Conservation (phyloP, 306 rosid genomes). For the Cicer cuneatum region DNA sequence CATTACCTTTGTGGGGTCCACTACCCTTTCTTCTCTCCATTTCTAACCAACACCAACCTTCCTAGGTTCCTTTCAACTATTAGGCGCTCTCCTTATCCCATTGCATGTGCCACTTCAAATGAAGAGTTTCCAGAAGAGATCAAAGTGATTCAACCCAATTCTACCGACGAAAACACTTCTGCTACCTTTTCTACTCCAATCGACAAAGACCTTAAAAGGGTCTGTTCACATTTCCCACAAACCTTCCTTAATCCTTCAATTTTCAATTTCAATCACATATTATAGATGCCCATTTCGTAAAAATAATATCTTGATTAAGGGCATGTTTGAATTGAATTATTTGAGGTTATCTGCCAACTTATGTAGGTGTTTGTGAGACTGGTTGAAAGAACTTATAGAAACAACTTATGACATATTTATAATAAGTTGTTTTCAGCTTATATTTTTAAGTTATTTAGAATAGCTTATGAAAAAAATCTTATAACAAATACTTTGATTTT, state of each 20-base stretch:
- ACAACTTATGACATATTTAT: too few species aligned
- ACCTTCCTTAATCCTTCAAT: neutral
- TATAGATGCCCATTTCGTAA: slow-evolving; percentile 23
- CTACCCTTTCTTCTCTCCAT: slow-evolving; percentile 35
- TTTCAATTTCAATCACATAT: neutral
- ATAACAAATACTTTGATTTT: too few species aligned
- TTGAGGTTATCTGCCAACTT: too few species aligned
- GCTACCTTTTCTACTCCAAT: slow-evolving; percentile 60
- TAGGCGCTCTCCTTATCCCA: slow-evolving; percentile 19
- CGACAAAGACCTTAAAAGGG: slow-evolving; percentile 93
- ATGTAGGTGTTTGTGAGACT: too few species aligned
- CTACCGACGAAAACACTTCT: slow-evolving; percentile 44
- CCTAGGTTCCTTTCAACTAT: slow-evolving; percentile 23
- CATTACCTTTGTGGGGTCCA: slow-evolving; percentile 45
- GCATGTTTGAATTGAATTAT: too few species aligned
- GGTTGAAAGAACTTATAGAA: too few species aligned
- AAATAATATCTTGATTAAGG: neutral
- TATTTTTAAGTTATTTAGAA: too few species aligned
- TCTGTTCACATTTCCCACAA: slow-evolving; percentile 2
- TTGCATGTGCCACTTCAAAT: slow-evolving; percentile 64
- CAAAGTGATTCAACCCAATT: slow-evolving; percentile 38
- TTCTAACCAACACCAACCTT: slow-evolving; percentile 22
- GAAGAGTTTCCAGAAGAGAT: slow-evolving; percentile 49
- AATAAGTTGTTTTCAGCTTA: too few species aligned
- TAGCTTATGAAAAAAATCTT: too few species aligned